These are phyloP conservation scores for Kuraishia piskuri DNA, from an alignment of 805 yeast genomes.

Conservation along the genomic window DNA sequence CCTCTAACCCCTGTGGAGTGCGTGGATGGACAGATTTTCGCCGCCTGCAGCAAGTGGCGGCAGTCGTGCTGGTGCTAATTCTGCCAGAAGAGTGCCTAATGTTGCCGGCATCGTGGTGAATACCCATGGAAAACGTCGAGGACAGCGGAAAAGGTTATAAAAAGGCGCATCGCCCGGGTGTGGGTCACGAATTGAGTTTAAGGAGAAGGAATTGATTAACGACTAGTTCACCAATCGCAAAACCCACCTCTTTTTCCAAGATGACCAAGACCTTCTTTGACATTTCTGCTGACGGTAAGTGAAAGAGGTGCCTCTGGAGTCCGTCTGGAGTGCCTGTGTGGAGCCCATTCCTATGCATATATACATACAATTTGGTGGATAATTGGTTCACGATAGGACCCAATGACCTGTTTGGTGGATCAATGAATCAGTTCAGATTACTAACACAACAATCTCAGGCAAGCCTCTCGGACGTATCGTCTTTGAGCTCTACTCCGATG, in stretches of 20 bases:
- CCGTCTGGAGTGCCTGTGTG: too few species aligned
- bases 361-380: neutral
- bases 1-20: too few species aligned
- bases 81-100: neutral
- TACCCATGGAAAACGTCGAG: neutral
- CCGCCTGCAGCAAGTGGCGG: neutral
- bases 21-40: neutral
- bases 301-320: neutral
- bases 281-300: conserved; percentile 28
- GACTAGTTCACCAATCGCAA: neutral
- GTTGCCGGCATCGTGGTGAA: neutral
- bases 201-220: neutral
- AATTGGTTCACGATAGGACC: conserved; percentile 3
- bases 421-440: conserved; percentile 30
- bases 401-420: conserved; percentile 24
- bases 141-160: neutral
- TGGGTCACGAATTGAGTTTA: neutral
- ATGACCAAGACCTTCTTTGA: conserved; percentile 35
- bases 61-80: conserved; percentile 2
- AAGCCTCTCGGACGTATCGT: conserved; percentile 45
- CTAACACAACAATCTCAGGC: conserved; percentile 22
- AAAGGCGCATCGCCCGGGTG: neutral
- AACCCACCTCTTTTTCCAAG: conserved; percentile 3
- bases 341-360: too few species aligned
- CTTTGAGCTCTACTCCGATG: conserved; percentile 84